Conservation (phyloP, 176 grass and related monocot genomes). For the Typha latifolia region DNA sequence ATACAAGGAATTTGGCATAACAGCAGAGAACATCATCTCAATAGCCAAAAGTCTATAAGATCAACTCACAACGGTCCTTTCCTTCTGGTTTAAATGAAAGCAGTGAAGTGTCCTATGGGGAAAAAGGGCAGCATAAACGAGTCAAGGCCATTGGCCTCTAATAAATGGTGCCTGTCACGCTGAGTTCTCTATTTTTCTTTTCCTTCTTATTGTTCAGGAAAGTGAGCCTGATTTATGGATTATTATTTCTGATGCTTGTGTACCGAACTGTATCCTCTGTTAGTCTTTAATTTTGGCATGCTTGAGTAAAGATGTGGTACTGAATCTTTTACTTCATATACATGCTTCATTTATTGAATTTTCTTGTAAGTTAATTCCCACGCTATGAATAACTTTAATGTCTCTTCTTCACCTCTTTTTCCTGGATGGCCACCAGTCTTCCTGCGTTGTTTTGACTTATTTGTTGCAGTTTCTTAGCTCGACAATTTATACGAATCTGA, state of each 20-base stretch:
- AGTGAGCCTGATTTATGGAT: not conserved
- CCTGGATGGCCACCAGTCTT: no score
- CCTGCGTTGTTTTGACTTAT: no score
- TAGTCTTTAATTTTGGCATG: not conserved
- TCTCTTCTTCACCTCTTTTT: no score
- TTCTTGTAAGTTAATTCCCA: no score
- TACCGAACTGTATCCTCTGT: not conserved
- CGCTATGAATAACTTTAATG: no score
- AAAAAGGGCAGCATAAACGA: not conserved
- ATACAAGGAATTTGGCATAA: conserved; percentile 49
- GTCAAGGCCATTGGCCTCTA: not conserved
- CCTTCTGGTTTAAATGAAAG: not conserved
- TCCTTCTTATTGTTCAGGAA: not conserved
- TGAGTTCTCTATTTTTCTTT: not conserved
- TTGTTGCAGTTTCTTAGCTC: no score
- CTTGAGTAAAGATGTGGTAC: not conserved
- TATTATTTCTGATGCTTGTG: not conserved
- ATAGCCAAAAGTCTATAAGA: conserved; percentile 20
- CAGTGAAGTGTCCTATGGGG: not conserved
- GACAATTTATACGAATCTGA: no score
- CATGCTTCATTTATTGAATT: not conserved
- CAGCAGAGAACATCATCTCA: conserved; percentile 32
- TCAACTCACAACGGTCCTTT: not conserved
- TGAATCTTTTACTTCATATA: not conserved
- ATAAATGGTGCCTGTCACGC: not conserved